phyloP scores from a whole-genome alignment of 1,284 basidiomycete genomes.

The Pseudozyma pruni region DNA sequence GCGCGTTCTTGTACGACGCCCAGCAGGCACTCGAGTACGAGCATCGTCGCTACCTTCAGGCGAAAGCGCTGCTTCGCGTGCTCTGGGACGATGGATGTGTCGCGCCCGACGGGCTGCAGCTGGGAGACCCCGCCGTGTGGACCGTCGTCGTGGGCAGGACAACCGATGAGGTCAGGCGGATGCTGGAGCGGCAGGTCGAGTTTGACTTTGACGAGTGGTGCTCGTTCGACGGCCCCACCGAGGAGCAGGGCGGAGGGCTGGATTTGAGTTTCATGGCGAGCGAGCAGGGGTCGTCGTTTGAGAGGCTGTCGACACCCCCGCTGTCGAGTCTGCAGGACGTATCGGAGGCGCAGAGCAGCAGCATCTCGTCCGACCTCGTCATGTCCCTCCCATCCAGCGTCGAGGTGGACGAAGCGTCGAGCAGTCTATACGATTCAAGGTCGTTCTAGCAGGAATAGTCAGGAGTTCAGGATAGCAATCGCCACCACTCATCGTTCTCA shows the following conservation, averaged over 20 bases:
- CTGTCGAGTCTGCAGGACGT: too few species aligned
- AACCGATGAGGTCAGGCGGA: neutral
- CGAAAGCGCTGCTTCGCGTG: conserved; percentile 25
- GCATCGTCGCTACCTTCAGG: conserved; percentile 24
- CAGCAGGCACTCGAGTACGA: conserved; percentile 22
- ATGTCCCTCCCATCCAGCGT: too few species aligned
- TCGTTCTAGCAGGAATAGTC: too few species aligned
- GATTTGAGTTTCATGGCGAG: neutral
- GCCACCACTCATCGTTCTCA: too few species aligned
- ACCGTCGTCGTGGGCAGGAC: neutral
- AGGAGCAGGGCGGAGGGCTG: neutral
- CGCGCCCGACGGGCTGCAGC: conserved; percentile 8
- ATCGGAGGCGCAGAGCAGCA: neutral
- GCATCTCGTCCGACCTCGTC: too few species aligned
- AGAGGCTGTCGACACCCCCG: too few species aligned
- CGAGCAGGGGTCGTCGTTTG: neutral
- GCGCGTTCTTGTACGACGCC: conserved; percentile 24
- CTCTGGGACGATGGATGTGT: conserved; percentile 11
- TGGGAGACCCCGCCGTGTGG: conserved; percentile 10
- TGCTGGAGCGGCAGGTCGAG: neutral
- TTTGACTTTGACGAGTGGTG: conserved; percentile 14
- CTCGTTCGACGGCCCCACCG: neutral
- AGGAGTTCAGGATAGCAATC: too few species aligned
- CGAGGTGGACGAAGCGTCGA: too few species aligned
- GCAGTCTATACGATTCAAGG: too few species aligned